Base-by-base conservation (phyloP, 2,329 filamentous ascomycete species). In the Aspergillus piperis region DNA sequence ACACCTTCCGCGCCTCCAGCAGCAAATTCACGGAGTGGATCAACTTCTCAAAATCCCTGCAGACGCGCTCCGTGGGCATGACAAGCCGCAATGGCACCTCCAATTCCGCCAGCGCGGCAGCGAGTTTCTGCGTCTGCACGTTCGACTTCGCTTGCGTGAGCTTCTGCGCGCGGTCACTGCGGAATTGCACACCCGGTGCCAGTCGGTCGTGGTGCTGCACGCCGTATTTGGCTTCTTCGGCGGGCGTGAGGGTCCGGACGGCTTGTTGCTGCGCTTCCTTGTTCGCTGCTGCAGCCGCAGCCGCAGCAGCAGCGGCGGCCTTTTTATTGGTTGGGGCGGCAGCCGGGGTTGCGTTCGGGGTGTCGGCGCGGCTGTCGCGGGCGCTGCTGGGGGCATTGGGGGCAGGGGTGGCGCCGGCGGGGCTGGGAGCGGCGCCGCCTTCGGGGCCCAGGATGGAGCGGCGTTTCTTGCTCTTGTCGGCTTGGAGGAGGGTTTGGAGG, bases 401-500 rank as follows among this genome's bases (percentile, higher is more conserved):
- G 5, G 71, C 70, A 3, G 41, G 82, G 77, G 66, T 85, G 82
- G 75, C 85, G 82, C 72, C 87, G 79, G 63, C 86, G 74, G 71
- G 85, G 77, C 70, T 79, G 52, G 76, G 69, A n/a, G 71, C 65
- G 32, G 76, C 65, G 30, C 76, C 75, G 27, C 80, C 83, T 25
- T 89, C 88, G 8, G 82, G 79, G 2, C 84, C 86, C 69, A 89
- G 83, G 25, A 90, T 79, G 4, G 88, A 88, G 73, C 88, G 92
- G 60, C 91, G 88, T 77, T 97, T 97, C 82, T 96, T 96, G 63
- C 88, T 88, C 75, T 95, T 93, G 76, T 97, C 94, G 56, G 88
- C 88, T 59, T 85, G 86, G 75, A 96, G 86, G 38, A 98, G 85
- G 65, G 89, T 92, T 71, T 94, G 88, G 61, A 96, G 86, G 17